Conservation (phyloP, 805 yeast genomes). For the Ascoidea rubescens region DNA sequence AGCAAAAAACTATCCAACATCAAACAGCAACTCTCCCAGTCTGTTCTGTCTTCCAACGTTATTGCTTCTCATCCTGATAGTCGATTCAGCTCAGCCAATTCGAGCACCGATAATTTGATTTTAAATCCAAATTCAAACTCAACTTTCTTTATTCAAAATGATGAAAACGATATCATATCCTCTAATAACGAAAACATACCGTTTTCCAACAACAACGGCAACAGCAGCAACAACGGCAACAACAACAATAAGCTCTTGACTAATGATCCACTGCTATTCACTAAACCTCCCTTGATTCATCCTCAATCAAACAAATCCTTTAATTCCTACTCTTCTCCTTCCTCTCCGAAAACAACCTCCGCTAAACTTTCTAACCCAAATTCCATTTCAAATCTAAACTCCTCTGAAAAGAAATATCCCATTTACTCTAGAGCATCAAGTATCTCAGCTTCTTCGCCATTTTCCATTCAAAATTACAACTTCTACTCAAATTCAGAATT, state of each 20-base stretch:
- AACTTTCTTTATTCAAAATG: background rate
- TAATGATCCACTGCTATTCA: too few species aligned
- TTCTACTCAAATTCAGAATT: too few species aligned
- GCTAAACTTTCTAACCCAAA: background rate
- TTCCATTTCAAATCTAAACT: background rate
- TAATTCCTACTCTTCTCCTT: too few species aligned
- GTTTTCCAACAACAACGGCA: background rate
- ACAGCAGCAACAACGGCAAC: background rate
- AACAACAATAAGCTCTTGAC: too few species aligned
- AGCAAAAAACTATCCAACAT: too few species aligned
- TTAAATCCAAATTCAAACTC: background rate
- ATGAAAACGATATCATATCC: background rate
- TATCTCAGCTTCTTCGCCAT: background rate
- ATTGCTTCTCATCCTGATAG: background rate
- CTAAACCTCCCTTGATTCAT: too few species aligned
- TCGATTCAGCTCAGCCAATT: background rate
- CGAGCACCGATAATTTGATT: background rate
- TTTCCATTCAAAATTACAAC: background rate
- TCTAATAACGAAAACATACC: background rate
- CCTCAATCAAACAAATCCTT: too few species aligned
- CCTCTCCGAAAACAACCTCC: background rate
- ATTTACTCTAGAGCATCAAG: background rate
- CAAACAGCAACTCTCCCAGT: background rate
- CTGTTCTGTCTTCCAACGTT: too few species aligned
- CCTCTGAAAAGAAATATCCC: background rate